These are phyloP conservation scores for Pascua guehoae DNA, from an alignment of 1,284 basidiomycete genomes.

Conservation along the genomic window DNA sequence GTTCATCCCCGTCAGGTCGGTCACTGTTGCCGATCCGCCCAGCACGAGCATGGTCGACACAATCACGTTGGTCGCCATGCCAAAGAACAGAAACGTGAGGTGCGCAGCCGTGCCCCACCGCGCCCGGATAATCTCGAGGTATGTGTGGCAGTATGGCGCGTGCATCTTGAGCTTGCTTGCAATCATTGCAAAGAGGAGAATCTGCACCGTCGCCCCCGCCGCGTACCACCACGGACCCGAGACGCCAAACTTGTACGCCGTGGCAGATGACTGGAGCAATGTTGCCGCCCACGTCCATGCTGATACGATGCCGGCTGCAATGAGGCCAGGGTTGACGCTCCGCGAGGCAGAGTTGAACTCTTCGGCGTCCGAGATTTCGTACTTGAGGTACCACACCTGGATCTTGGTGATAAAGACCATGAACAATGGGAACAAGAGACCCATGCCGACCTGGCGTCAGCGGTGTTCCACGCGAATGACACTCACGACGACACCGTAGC, in stretches of 20 bases:
- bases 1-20: slow-evolving; percentile 73
- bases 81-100: slow-evolving; percentile 73
- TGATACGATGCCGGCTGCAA: slow-evolving; percentile 78
- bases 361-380: slow-evolving; percentile 52
- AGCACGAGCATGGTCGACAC: slow-evolving; percentile 61
- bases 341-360: slow-evolving; percentile 72
- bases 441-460: slow-evolving; percentile 58
- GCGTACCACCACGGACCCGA: slow-evolving; percentile 52
- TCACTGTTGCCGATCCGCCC: slow-evolving; percentile 74
- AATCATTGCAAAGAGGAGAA: slow-evolving; percentile 56
- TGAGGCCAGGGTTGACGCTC: slow-evolving; percentile 80
- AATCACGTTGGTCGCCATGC: slow-evolving; percentile 69
- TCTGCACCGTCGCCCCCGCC: slow-evolving; percentile 51
- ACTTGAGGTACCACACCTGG: slow-evolving; percentile 40
- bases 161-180: slow-evolving; percentile 58
- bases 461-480: not conserved
- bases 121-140: slow-evolving; percentile 59
- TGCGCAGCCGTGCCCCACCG: slow-evolving; percentile 75
- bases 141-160: slow-evolving; percentile 53
- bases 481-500: slow-evolving; percentile 75
- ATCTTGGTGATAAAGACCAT: slow-evolving; percentile 56
- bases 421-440: slow-evolving; percentile 73
- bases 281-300: slow-evolving; percentile 59
- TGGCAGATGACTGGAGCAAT: slow-evolving; percentile 47
- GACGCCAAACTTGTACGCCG: slow-evolving; percentile 66